Conservation (phyloP, 2,329 filamentous ascomycete genomes). For the Arachnomyces sp. region DNA sequence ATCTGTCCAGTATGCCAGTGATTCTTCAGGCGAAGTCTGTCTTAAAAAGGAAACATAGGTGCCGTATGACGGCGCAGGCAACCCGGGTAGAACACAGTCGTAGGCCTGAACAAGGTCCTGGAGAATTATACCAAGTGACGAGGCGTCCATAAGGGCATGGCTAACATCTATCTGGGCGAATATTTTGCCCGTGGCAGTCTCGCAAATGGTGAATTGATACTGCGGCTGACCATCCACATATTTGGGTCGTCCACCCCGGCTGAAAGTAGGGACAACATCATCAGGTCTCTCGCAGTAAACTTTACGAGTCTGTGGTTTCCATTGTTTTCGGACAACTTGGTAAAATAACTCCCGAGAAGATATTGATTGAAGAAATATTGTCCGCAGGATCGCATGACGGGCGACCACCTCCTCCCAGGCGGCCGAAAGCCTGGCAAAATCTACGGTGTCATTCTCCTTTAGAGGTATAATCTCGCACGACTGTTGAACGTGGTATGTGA, state of each 20-base stretch:
- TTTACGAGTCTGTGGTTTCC: not conserved
- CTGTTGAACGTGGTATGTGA: slow-evolving; percentile 29
- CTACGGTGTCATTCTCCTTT: slow-evolving; percentile 13
- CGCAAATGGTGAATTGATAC: slow-evolving; percentile 30
- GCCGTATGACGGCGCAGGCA: slow-evolving; percentile 1
- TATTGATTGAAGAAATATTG: slow-evolving; percentile 27
- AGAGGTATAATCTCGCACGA: slow-evolving; percentile 27
- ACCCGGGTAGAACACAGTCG: slow-evolving; percentile 7
- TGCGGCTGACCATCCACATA: slow-evolving; percentile 18
- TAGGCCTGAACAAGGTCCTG: slow-evolving; percentile 27
- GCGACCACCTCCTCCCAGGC: slow-evolving; percentile 27
- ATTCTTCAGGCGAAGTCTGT: slow-evolving; percentile 5
- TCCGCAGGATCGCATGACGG: slow-evolving; percentile 28
- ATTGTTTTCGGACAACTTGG: slow-evolving; percentile 27
- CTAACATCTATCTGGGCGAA: slow-evolving; percentile 32
- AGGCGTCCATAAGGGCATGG: slow-evolving; percentile 32
- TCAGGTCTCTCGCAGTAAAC: slow-evolving; percentile 9
- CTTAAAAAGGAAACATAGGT: slow-evolving; percentile 4
- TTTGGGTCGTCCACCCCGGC: too few relatives aligned
- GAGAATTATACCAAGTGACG: slow-evolving; percentile 25
- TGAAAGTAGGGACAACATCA: too few relatives aligned
- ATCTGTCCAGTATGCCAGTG: slow-evolving; percentile 19
- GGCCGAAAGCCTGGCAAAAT: slow-evolving; percentile 20
- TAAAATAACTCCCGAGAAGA: slow-evolving; percentile 29
- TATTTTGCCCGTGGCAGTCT: slow-evolving; percentile 22